Base-by-base conservation (phyloP, 2,329 filamentous ascomycete species). In the Ophiostoma tasmaniense region DNA sequence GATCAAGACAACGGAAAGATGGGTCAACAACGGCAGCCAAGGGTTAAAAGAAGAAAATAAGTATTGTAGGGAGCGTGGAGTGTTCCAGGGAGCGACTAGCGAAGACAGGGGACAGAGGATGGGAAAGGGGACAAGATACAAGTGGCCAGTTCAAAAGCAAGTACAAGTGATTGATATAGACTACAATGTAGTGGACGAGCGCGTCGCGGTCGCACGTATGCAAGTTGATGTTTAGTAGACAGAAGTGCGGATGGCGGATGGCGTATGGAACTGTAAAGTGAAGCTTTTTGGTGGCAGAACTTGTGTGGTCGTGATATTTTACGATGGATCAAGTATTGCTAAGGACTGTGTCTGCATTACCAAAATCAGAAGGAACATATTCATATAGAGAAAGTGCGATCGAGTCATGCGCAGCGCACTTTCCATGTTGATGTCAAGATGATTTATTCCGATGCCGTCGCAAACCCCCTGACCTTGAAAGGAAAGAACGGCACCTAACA, bases 131-230 rank as follows among this genome's bases (percentile, higher is more conserved):
- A 61, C 22, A 13, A 30, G 28, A 33, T 14, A 33, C 25, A 33
- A 17, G 14, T 5, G 14, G 11, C 25, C 10, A 33, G 28, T 25
- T 33, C 10, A 25, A 59, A 13, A 33, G 33, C 33, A 14, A 55
- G 25, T 22, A 59, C 8, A 59, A 25, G 10, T 11, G 52, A 59
- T 55, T 17, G 25, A 17, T 25, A 33, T 33, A 33, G 33, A 6
- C 8, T 4, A 33, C 33, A 33, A 8, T 8, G 25, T 61, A 61
- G 55, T 39, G 37, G 37, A 10, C 37, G 10, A 61, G 55, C 55
- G 55, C 55, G 55, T 30, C 55, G 55, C 55, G 55, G 55, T 61
- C 55, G 55, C 50, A 55, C n/a, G 50, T 55, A 25, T 55, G 50
- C 17, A 28, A 59, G 11, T 25, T 59, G 52, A 25, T 25, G 25